Conservation (phyloP, 441 rosid species). For the Brassica balearica region DNA sequence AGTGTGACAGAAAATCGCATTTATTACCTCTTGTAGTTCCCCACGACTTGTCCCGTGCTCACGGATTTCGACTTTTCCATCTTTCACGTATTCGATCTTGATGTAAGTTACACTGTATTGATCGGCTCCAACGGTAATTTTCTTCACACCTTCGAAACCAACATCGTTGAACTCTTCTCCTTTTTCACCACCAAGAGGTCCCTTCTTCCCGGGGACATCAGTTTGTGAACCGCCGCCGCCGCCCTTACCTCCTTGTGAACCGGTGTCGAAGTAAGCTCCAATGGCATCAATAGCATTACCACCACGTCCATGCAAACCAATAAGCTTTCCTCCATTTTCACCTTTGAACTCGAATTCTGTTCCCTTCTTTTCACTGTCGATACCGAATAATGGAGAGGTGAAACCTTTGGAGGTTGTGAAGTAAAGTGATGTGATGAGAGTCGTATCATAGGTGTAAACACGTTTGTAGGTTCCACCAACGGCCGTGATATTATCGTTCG, state of each 20-base stretch:
- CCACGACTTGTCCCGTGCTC: constrained; percentile 31
- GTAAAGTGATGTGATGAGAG: constrained; percentile 2
- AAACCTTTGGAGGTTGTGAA: background rate
- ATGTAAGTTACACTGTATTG: background rate
- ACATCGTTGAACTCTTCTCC: constrained; percentile 36
- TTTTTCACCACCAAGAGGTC: constrained; percentile 21
- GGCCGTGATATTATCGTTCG: background rate
- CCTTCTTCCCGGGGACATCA: background rate
- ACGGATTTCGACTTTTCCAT: background rate
- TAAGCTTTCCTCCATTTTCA: constrained; percentile 36
- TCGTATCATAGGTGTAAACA: background rate
- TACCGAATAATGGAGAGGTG: background rate
- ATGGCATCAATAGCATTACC: constrained; percentile 37
- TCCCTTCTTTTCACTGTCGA: background rate
- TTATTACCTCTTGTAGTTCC: background rate
- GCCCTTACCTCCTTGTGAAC: background rate
- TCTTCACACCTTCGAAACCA: constrained; percentile 34
- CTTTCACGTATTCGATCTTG: constrained; percentile 18
- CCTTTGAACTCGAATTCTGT: background rate
- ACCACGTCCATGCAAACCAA: constrained; percentile 43
- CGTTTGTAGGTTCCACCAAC: constrained; percentile 18
- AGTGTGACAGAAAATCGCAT: too few relatives aligned
- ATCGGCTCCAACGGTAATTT: constrained; percentile 15
- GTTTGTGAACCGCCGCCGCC: background rate
- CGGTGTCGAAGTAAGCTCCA: constrained; percentile 1